Base-by-base conservation (phyloP, 2,329 filamentous ascomycete species). In the Paecilomyces formosus region DNA sequence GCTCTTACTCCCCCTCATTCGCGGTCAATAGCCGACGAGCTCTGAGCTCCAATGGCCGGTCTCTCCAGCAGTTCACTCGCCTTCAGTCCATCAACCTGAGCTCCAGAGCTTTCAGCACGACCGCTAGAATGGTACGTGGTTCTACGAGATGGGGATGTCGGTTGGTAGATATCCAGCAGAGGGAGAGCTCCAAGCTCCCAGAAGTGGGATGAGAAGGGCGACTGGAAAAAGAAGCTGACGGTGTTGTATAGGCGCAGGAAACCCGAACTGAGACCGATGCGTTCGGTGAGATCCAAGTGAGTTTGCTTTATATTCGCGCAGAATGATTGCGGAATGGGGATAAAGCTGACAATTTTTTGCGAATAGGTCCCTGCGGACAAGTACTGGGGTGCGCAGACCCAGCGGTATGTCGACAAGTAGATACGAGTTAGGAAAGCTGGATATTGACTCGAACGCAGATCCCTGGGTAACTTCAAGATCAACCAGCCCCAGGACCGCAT, bases 401-500 rank as follows among this genome's bases (percentile, higher is more conserved):
- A 97, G 84, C 88, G 93, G 75, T 79, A 77, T 71, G 73, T 63
- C 55, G 30, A 58, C 45, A 39, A 39, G 13, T 15, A 39, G n/a
- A n/a, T 39, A 7, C 35, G n/a, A 7, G 13, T n/a, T 45, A 49
- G 54, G 45, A 55, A 54, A 55, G 30, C 56, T 49, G 53, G 57
- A 64, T 56, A 58, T 64, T 69, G 63, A 72, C 66, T 55, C 54
- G 56, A 50, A 35, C 53, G 63, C 59, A 81, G 79, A 66, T 97
- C 93, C 56, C 85, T 97, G 75, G 88, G 89, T 77, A 99, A 99
- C 83, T 99, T 99, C 84, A 89, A 88, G 77, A 97, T 99, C 86
- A 97, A 97, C 81, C 94, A 97, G 83, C 94, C 94, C 61, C 91
- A 96, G 79, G 94, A 99, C 75, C 92, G 94, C 75, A 97, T 97